phyloP scores from a whole-genome alignment of 768 basidiomycete species.

The Rhodosporidiobolus sp. region DNA sequence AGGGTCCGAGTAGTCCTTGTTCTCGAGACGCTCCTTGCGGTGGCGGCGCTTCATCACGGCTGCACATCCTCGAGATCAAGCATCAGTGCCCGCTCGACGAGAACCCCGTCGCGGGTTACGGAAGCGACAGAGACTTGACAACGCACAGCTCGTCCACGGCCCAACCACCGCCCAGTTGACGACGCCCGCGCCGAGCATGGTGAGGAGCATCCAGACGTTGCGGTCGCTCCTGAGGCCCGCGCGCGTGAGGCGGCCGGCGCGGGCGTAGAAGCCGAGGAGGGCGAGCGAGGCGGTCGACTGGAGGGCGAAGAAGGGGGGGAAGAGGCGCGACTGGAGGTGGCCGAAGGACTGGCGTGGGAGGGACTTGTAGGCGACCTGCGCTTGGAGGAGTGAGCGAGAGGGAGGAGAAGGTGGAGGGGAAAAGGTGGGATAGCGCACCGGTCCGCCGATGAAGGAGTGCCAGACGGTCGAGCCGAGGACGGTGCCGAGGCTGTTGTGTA shows the following conservation, averaged over 20 bases:
- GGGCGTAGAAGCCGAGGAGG: constrained; percentile 23
- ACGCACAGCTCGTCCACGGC: constrained; percentile 34
- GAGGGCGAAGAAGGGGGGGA: constrained; percentile 35
- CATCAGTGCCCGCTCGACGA: neutral
- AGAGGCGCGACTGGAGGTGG: constrained; percentile 37
- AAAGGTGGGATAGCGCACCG: constrained; percentile 5
- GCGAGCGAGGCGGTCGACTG: constrained; percentile 7
- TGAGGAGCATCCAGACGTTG: constrained; percentile 25
- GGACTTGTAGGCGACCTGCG: constrained; percentile 29
- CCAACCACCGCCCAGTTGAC: constrained; percentile 35
- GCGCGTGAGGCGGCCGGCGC: neutral
- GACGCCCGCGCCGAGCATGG: constrained; percentile 15
- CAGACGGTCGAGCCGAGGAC: constrained; percentile 28
- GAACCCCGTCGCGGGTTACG: neutral
- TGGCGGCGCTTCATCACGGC: constrained; percentile 39
- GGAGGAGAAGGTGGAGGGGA: neutral
- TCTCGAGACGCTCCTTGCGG: constrained; percentile 36
- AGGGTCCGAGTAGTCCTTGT: constrained; percentile 35
- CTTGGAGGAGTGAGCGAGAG: neutral
- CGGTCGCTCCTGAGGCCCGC: constrained; percentile 7
- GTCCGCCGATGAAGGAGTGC: constrained; percentile 29
- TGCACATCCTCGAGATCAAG: neutral
- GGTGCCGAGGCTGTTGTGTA: constrained; percentile 20
- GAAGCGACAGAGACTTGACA: neutral
- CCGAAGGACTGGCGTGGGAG: constrained; percentile 41